These are phyloP conservation scores for Blastobotrys mokoenaii DNA, from an alignment of 805 yeast genomes.

Conservation along the genomic window DNA sequence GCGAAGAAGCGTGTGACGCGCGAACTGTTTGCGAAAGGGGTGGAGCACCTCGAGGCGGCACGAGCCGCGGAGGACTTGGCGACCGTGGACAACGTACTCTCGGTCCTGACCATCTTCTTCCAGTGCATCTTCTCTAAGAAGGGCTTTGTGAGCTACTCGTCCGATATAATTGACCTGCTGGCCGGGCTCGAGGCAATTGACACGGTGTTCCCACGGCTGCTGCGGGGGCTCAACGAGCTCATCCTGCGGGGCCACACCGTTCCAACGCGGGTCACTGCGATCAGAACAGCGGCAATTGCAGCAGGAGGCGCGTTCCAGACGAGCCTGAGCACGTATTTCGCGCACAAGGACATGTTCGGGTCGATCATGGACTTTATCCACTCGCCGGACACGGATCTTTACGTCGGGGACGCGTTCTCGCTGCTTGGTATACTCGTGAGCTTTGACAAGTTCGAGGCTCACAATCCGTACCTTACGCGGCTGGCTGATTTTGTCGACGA, in stretches of 20 bases:
- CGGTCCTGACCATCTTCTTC: slow-evolving; percentile 21
- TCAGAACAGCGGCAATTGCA: slow-evolving; percentile 23
- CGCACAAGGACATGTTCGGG: slow-evolving; percentile 30
- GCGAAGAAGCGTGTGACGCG: slow-evolving; percentile 8
- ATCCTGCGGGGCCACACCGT: too few relatives aligned
- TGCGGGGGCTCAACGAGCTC: slow-evolving; percentile 20
- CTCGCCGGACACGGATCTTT: slow-evolving; percentile 17
- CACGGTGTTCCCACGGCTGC: slow-evolving; percentile 22
- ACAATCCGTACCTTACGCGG: slow-evolving; percentile 29
- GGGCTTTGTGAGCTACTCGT: slow-evolving; percentile 21
- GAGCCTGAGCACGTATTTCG: slow-evolving; percentile 26
- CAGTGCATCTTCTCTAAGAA: slow-evolving; percentile 23
- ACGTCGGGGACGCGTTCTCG: slow-evolving; percentile 29
- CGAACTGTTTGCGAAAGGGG: slow-evolving; percentile 20
- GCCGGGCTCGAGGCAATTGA: slow-evolving; percentile 31
- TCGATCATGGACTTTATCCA: slow-evolving; percentile 28
- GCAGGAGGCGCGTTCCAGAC: slow-evolving; percentile 29
- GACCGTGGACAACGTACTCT: slow-evolving; percentile 17
- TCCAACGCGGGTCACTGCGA: slow-evolving; percentile 21
- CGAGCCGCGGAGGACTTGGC: slow-evolving; percentile 11
- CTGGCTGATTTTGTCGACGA: slow-evolving; percentile 33
- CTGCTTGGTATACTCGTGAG: slow-evolving; percentile 32
- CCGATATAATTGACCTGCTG: slow-evolving; percentile 26
- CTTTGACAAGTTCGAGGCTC: slow-evolving; percentile 29
- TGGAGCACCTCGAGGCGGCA: slow-evolving; percentile 15